Conservation (phyloP, 495 filamentous ascomycete genomes). For the Parathielavia hyrcaniae region DNA sequence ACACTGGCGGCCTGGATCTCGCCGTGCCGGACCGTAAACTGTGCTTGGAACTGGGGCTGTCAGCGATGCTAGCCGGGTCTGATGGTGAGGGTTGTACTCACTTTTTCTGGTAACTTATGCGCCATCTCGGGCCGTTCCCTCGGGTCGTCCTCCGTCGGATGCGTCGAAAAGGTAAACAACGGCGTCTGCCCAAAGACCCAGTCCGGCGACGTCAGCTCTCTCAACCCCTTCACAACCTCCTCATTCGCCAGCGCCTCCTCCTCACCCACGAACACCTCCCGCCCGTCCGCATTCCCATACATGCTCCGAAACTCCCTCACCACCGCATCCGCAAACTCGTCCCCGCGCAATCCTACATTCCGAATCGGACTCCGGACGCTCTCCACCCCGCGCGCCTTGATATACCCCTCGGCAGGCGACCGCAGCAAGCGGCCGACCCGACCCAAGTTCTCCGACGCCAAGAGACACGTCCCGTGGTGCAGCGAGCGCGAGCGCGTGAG, state of each 20-base stretch:
- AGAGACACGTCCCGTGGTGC: slow-evolving; percentile 87
- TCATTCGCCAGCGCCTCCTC: slow-evolving; percentile 21
- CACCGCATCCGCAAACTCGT: slow-evolving; percentile 48
- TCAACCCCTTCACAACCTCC: slow-evolving; percentile 50
- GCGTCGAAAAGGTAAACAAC: slow-evolving; percentile 64
- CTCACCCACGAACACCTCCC: slow-evolving; percentile 41
- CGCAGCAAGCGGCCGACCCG: slow-evolving; percentile 59
- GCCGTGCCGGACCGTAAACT: slow-evolving; percentile 40
- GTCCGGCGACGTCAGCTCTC: slow-evolving; percentile 52
- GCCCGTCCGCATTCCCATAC: slow-evolving; percentile 38
- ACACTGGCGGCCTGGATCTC: slow-evolving; percentile 31
- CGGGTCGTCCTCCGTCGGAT: slow-evolving; percentile 49
- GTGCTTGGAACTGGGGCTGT: slow-evolving; percentile 19
- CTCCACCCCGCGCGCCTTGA: slow-evolving; percentile 81
- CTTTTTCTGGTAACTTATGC: slow-evolving; percentile 24
- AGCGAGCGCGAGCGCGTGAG: slow-evolving; percentile 68
- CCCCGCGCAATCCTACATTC: slow-evolving; percentile 57
- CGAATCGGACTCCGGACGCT: slow-evolving; percentile 80
- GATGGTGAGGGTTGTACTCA: slow-evolving; percentile 14
- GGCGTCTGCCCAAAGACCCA: slow-evolving; percentile 85
- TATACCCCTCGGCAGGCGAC: slow-evolving; percentile 65
- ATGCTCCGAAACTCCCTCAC: slow-evolving; percentile 47
- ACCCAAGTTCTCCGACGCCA: slow-evolving; percentile 63
- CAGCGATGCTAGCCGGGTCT: not conserved
- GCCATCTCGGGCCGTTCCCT: slow-evolving; percentile 47